Conservation (phyloP, 768 basidiomycete genomes). For the Pulveroboletus sp. region DNA sequence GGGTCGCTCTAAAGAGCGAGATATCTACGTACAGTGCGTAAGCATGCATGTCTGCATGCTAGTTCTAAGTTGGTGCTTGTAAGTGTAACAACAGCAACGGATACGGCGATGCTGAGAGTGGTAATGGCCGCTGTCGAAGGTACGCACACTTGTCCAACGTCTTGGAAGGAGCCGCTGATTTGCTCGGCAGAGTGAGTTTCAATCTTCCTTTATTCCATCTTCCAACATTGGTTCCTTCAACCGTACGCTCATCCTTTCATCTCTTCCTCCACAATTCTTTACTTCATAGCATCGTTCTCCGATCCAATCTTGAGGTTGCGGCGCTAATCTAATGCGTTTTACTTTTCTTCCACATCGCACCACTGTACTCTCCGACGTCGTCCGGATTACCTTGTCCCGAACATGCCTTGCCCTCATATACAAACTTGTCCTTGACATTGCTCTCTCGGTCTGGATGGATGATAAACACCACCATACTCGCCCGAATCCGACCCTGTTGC, state of each 20-base stretch:
- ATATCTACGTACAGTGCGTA: slow-evolving; percentile 90
- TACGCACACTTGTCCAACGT: slow-evolving; percentile 32
- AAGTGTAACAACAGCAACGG: slow-evolving; percentile 86
- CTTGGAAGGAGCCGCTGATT: slow-evolving; percentile 10
- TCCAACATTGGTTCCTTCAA: slow-evolving; percentile 16
- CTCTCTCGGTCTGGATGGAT: slow-evolving; percentile 16
- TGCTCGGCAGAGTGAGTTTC: slow-evolving; percentile 60
- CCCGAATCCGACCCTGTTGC: background rate
- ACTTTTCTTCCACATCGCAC: slow-evolving; percentile 13
- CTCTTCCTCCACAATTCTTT: slow-evolving; percentile 10
- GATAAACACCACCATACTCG: slow-evolving; percentile 13
- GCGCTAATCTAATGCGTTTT: slow-evolving; percentile 31
- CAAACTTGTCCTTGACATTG: slow-evolving; percentile 17
- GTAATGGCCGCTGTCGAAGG: slow-evolving; percentile 98
- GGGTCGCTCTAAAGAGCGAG: slow-evolving; percentile 78
- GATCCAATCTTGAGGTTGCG: slow-evolving; percentile 33
- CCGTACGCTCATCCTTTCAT: slow-evolving; percentile 26
- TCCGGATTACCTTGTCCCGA: background rate
- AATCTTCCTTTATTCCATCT: slow-evolving; percentile 22
- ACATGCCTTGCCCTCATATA: slow-evolving; percentile 10
- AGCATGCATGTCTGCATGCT: slow-evolving; percentile 1
- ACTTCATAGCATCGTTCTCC: slow-evolving; percentile 33
- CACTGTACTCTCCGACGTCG: slow-evolving; percentile 10
- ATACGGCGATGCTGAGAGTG: slow-evolving; percentile 81
- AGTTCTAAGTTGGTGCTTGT: slow-evolving; percentile 2